Base-by-base conservation (phyloP, 352 stramenopile species). In the Globisporangium echinulatum region DNA sequence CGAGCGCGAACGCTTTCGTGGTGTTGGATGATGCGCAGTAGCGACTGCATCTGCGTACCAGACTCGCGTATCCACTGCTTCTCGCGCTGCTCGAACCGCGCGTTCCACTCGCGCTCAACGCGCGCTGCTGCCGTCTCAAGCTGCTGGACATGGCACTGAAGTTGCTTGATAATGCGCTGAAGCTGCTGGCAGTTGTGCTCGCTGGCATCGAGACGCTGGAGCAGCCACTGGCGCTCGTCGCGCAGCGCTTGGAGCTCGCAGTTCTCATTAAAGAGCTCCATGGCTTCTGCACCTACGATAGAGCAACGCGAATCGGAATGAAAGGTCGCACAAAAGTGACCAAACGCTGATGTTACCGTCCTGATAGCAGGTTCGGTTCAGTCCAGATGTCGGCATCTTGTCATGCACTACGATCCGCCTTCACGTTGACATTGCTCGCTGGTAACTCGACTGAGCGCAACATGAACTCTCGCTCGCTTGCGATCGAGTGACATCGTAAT, bases 1-100 rank as follows among this genome's bases (percentile, higher is more conserved):
- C 57, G 51, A 13, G 11, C 33, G 5, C 55, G 63, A 4, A 62
- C 66, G 0, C 62, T 52, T 46, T 86, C 77, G 48, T 84, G 72
- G 47, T 86, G 68, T 4, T 66, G 43, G 19, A 84, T 62, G 58
- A 86, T 84, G 48, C 66, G 57, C 56, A 86, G 58, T 49, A 86
- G 62, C 49, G 72, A 67, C 61, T 72, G 66, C 56, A 82, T 75
- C 43, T 72, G 75, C 49, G 50, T 38, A 46, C 77, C 71, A 47
- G 75, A 81, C 62, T 82, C 74, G 43, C 54, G 49, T 53, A 79
- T 74, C 70, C 69, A 80, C 58, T 71, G 39, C 8, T 37, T 49
- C 56, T 86, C 68, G 40, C 68, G 72, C 54, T 46, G 49, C 11
- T 64, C 37, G 7, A 61, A 40, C 0, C 33, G 39, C 25, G 6